Percentiles rank a stretch among this genome's conserved stretches.
Evolutionary conservation across 345 rosid species (phyloP).

Genomic region (Camelina neglecta): DNA sequence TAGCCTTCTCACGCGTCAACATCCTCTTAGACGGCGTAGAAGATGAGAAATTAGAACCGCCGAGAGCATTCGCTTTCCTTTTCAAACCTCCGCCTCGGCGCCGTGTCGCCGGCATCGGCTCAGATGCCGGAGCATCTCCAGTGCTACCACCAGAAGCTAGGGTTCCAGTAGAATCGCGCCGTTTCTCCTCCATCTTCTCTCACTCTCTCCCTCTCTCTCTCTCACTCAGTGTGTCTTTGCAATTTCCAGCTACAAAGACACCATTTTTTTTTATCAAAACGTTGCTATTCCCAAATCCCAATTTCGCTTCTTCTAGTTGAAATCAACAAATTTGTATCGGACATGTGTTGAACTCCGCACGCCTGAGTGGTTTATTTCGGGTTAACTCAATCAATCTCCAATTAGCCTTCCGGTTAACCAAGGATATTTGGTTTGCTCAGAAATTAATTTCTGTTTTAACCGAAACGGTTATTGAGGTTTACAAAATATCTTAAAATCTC

Average conservation of each 20-base stretch:
- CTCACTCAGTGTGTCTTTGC: slow-evolving; percentile 14
- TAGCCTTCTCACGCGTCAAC: slow-evolving; percentile 79
- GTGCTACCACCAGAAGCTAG: slow-evolving; percentile 46
- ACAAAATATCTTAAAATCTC: background rate
- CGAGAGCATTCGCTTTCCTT: slow-evolving; percentile 68
- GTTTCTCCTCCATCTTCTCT: slow-evolving; percentile 62
- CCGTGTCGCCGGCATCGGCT: slow-evolving; percentile 57
- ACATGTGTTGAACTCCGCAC: slow-evolving; percentile 5
- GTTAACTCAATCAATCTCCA: slow-evolving; percentile 19
- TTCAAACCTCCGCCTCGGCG: slow-evolving; percentile 76
- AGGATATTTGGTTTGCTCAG: background rate
- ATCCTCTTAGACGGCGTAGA: slow-evolving; percentile 69
- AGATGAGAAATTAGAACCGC: slow-evolving; percentile 49
- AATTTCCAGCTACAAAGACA: slow-evolving; percentile 25
- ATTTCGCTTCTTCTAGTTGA: slow-evolving; percentile 28
- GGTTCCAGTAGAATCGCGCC: slow-evolving; percentile 59
- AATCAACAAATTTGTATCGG: background rate
- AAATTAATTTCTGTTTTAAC: background rate
- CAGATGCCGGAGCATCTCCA: slow-evolving; percentile 61
- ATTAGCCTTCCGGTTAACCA: background rate
- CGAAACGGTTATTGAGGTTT: background rate
- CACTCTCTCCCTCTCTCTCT: slow-evolving; percentile 1
- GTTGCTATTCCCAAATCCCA: slow-evolving; percentile 36
- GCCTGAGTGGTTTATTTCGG: slow-evolving; percentile 6
- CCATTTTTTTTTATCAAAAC: slow-evolving; percentile 17